These are phyloP conservation scores for Cupressus sempervirens DNA, from an alignment of 75 land plant genomes.

Conservation along the genomic window DNA sequence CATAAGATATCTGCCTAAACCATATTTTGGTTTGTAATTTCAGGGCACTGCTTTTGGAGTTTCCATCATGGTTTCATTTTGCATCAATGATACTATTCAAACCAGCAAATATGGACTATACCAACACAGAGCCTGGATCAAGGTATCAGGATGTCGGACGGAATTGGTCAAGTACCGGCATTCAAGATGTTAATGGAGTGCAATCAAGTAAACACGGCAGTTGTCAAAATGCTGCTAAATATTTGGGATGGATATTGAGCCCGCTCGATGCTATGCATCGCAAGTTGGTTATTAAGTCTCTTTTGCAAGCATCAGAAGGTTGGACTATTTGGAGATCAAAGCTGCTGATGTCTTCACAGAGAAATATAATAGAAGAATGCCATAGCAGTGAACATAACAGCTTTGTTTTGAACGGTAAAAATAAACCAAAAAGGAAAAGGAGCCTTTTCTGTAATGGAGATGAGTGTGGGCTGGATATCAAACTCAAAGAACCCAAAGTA, in stretches of 20 bases:
- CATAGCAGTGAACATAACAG: not conserved
- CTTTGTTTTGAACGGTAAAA: not conserved
- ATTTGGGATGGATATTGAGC: conserved; percentile 24
- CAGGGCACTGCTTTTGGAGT: conserved; percentile 17
- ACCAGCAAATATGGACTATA: not conserved
- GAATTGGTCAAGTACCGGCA: not conserved
- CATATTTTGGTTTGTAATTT: not conserved
- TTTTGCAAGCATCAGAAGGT: conserved; percentile 5
- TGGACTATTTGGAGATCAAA: conserved; percentile 15
- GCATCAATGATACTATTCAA: conserved; percentile 17
- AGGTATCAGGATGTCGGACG: not conserved
- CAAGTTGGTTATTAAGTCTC: conserved; percentile 10
- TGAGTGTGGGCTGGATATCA: not conserved
- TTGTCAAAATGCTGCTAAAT: conserved; percentile 15
- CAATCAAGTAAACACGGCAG: not conserved
- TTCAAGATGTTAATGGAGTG: not conserved
- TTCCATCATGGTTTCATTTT: conserved; percentile 22
- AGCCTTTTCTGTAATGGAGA: not conserved
- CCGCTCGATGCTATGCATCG: conserved; percentile 13
- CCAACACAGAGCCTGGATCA: not conserved
- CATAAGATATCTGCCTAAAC: not conserved
- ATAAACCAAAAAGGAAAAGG: not conserved
- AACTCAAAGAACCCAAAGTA: conserved; percentile 2
- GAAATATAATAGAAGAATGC: not conserved
- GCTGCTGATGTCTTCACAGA: not conserved